A percentile compares a stretch with the other conserved stretches of the same genome.
These are phyloP conservation scores for Xerophyta viscosa DNA, from an alignment of 106 monocot species.

Conservation along the genomic window DNA sequence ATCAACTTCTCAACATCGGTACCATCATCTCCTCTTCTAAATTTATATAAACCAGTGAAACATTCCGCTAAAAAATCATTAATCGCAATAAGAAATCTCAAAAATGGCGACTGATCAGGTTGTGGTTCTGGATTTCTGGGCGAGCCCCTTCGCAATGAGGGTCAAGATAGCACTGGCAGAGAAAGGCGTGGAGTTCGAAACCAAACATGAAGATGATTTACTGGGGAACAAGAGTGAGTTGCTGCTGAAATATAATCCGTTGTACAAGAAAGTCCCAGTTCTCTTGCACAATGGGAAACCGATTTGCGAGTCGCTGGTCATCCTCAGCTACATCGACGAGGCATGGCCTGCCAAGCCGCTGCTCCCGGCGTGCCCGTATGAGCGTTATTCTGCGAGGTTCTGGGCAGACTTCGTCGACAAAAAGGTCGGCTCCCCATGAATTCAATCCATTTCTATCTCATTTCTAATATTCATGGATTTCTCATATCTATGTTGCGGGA, in stretches of 20 bases:
- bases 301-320: slow-evolving; percentile 16
- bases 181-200: slow-evolving; percentile 15
- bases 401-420: slow-evolving; percentile 26
- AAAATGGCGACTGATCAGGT: too few relatives aligned
- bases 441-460: too few relatives aligned
- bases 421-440: slow-evolving; percentile 6
- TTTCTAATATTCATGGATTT: too few relatives aligned
- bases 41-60: too few relatives aligned
- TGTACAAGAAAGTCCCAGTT: slow-evolving; percentile 23
- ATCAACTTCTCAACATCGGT: too few relatives aligned
- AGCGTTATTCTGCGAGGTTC: slow-evolving; percentile 4
- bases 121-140: slow-evolving; percentile 18
- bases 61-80: too few relatives aligned
- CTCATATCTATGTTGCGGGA: too few relatives aligned
- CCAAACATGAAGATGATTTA: slow-evolving; percentile 8
- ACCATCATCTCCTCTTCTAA: too few relatives aligned
- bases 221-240: slow-evolving; percentile 22
- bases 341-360: slow-evolving; percentile 4
- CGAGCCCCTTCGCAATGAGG: slow-evolving; percentile 22
- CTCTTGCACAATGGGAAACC: slow-evolving; percentile 13
- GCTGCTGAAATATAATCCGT: slow-evolving; percentile 15
- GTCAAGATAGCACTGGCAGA: slow-evolving; percentile 16
- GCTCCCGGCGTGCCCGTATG: slow-evolving; percentile 8
- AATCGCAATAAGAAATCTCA: too few relatives aligned
- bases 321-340: slow-evolving; percentile 24